phyloP scores from a whole-genome alignment of 768 basidiomycete genomes.

The Lactifluus volemus region DNA sequence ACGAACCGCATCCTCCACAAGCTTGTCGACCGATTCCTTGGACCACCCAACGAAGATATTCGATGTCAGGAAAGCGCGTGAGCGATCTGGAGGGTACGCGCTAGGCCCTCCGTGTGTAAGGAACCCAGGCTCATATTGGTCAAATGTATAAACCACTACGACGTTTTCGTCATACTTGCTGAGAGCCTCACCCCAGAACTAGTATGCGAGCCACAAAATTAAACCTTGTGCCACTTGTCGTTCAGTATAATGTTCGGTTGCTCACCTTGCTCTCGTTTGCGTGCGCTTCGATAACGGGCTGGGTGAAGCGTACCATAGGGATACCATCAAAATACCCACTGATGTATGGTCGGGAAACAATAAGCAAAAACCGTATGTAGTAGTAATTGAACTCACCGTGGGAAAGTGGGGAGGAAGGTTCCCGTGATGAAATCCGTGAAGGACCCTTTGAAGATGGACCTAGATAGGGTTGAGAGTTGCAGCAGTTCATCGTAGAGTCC shows the following conservation, averaged over 20 bases:
- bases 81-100: conserved; percentile 19
- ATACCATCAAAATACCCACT: not conserved
- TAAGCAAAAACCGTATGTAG: no score
- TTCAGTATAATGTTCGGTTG: no score
- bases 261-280: conserved; percentile 7
- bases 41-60: conserved; percentile 36
- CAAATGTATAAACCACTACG: conserved; percentile 31
- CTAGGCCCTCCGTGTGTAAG: conserved; percentile 14
- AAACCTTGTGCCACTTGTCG: no score
- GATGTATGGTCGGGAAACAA: no score
- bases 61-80: not conserved
- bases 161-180: conserved; percentile 30
- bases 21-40: conserved; percentile 29
- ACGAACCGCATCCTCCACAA: not conserved
- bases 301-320: not conserved
- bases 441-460: conserved; percentile 29
- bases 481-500: conserved; percentile 42
- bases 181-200: conserved; percentile 41
- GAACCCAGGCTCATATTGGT: conserved; percentile 4
- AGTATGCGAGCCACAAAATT: not conserved
- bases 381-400: conserved; percentile 1
- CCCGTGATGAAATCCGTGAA: conserved; percentile 29
- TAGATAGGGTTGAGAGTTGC: conserved; percentile 29
- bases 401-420: conserved; percentile 24
- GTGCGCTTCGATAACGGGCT: not conserved